Evolutionary conservation across 768 basidiomycete species (phyloP), one percentile per base, ranked within the genome.

Genomic region (Tulasnella sp.): DNA sequence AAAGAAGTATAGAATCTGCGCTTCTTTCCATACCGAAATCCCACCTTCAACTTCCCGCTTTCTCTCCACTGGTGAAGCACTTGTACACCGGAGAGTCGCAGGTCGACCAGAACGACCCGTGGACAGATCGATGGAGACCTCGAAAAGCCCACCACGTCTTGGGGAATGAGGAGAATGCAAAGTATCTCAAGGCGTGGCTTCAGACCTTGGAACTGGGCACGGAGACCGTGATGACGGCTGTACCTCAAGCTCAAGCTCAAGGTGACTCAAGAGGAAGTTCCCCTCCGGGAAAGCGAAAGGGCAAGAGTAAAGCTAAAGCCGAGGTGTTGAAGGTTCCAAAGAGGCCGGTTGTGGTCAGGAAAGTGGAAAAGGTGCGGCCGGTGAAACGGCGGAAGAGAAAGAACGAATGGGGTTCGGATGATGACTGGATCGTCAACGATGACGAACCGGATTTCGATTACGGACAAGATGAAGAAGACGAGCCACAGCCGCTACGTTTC

Each of bases 181-280:
- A 87, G 38, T 94, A 92, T 84, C 86, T 97, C 77, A 89, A 92
- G 52, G 90, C 93, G 75, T 97, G 95, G 95, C 87, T 97, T 73
- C 85, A 85, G 36, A 91, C 92, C n/a, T 88, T 94, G 18, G 89
- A 90, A 81, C 82, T 95, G 34, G 89, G 89, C n/a, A 84, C 88
- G 27, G 85, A 87, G 68, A 79, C 77, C 18, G 76, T 74, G 39
- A 80, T 77, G 36, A 74, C 74, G 24, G 58, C 42, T 24, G 72
- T 80, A n/a, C 46, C 72, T 27, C 38, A 36, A 24, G 18, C 72
- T 27, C 38, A 36, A 38, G 18, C 39, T 40, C 38, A 40, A 40
- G 39, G 31, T 39, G 73, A 74, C 14, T n/a, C 48, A 18, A n/a
- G 6, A 16, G 52, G 39, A 39, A 36, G 40, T 48, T 75, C 44